These are phyloP conservation scores for Vitis hybrid DNA, from an alignment of 177 flowering plant species.

Conservation along the genomic window DNA sequence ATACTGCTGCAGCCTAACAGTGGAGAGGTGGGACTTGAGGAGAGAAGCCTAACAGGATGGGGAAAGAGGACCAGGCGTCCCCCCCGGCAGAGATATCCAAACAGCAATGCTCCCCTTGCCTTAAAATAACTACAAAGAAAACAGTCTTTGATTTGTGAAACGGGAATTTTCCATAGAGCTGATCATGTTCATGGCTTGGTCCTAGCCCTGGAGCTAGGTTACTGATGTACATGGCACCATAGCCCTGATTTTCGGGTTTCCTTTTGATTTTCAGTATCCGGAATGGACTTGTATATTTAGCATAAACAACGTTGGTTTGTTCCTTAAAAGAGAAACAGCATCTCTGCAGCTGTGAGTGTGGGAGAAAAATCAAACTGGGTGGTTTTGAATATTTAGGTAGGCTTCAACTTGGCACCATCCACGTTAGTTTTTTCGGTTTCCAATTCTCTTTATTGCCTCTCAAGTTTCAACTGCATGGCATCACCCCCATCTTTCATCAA, in stretches of 20 bases:
- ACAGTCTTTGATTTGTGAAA: background rate
- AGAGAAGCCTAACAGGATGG: slow-evolving; percentile 63
- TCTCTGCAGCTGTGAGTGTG: background rate
- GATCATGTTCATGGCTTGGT: background rate
- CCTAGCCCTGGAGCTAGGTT: no score
- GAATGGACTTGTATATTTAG: slow-evolving; percentile 6
- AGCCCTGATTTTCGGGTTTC: background rate
- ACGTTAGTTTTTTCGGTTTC: background rate
- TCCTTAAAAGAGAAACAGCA: slow-evolving; percentile 1
- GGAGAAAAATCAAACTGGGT: background rate
- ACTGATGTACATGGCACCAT: background rate
- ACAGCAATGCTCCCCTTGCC: slow-evolving; percentile 12
- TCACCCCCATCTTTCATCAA: background rate
- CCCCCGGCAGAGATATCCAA: slow-evolving; percentile 39
- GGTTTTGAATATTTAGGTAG: background rate
- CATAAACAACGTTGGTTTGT: slow-evolving; percentile 3
- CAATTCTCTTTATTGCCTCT: background rate
- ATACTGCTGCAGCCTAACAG: slow-evolving; percentile 18
- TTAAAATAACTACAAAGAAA: slow-evolving; percentile 14
- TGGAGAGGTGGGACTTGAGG: slow-evolving; percentile 40
- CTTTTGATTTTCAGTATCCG: background rate
- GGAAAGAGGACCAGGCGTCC: slow-evolving; percentile 76
- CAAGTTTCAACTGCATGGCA: background rate
- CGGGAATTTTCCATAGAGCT: slow-evolving; percentile 3
- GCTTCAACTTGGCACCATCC: background rate